Evolutionary conservation across 441 rosid genomes (phyloP), one percentile per base, ranked within the genome.

Genomic region (Pelargonium cotyledonis): DNA sequence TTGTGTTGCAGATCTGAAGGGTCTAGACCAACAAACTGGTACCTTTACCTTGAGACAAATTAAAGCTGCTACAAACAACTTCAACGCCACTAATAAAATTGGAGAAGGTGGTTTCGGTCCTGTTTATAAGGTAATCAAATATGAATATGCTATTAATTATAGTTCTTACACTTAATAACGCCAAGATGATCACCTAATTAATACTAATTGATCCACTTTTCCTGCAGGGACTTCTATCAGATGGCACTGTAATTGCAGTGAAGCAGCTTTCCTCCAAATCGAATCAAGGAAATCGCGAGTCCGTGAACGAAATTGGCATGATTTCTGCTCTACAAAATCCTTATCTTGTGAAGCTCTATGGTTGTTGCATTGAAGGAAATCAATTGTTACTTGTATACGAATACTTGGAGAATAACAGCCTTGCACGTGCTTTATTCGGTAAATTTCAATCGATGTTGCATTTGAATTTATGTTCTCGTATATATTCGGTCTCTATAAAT

Each of bases 101-200:
- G 85, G 87, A 29, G 87, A 81, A 77, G 87, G 87, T 11, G 87
- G 87, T 18, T 84, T 84, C 65, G 87, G 85, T 47, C 68, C 85
- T 23, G 85, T 84, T 29, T 84, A 78, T 68, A 81, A 78, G 85
- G 85, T 80, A 76, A 15, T 6, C 21, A 21, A 19, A 10, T 1
- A 29, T 29, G 31, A 29, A 29, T 29, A 29, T 29, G 35, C 51
- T 8, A 12, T 29, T 29, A 8, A 46, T 8, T 8, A 46, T 3
- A 8, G 14, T 8, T 8, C 1, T 46, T 46, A 46, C 9, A 12
- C 11, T 51, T 7, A 29, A 29, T 40, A n/a, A n/a, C n/a, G n/a
- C n/a, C n/a, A n/a, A n/a, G n/a, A n/a, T n/a, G n/a, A n/a, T n/a
- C n/a, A n/a, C n/a, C n/a, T n/a, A n/a, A n/a, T n/a, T n/a, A n/a